phyloP scores from a whole-genome alignment of 208 protist species.

The Crithidia brevicula region DNA sequence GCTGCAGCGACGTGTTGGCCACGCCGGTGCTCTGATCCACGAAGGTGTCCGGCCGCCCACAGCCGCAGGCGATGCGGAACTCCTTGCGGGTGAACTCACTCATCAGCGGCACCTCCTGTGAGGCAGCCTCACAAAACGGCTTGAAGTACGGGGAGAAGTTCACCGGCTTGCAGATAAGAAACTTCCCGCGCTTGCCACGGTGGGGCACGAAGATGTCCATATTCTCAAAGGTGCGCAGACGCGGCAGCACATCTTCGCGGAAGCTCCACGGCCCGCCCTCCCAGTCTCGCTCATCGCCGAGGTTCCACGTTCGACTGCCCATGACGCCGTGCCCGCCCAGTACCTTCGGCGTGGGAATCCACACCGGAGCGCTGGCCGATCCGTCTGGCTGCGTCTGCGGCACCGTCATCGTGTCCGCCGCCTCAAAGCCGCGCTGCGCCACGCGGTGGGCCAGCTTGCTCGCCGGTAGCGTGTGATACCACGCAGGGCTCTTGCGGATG shows the following conservation, averaged over 20 bases:
- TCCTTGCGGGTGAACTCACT: conserved; percentile 74
- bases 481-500: conserved; percentile 60
- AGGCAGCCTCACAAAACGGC: conserved; percentile 73
- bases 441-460: conserved; percentile 67
- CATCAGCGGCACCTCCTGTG: conserved; percentile 67
- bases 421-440: conserved; percentile 65
- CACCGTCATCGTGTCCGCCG: conserved; percentile 46
- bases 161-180: conserved; percentile 58
- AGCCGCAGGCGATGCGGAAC: conserved; percentile 49
- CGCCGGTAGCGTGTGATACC: conserved; percentile 59
- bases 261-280: conserved; percentile 67
- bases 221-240: conserved; percentile 62
- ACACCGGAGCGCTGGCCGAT: conserved; percentile 39
- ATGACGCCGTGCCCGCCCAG: conserved; percentile 82
- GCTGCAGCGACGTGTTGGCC: conserved; percentile 76
- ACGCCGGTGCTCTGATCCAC: conserved; percentile 53
- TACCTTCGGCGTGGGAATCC: conserved; percentile 73
- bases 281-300: conserved; percentile 76
- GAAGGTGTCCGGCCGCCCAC: conserved; percentile 67
- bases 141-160: conserved; percentile 78
- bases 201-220: conserved; percentile 66
- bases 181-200: conserved; percentile 74
- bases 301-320: conserved; percentile 78
- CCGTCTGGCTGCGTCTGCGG: conserved; percentile 44
- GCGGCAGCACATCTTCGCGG: conserved; percentile 69